Conservation (phyloP, 2,329 filamentous ascomycete genomes). For the Penicillium palitans region DNA sequence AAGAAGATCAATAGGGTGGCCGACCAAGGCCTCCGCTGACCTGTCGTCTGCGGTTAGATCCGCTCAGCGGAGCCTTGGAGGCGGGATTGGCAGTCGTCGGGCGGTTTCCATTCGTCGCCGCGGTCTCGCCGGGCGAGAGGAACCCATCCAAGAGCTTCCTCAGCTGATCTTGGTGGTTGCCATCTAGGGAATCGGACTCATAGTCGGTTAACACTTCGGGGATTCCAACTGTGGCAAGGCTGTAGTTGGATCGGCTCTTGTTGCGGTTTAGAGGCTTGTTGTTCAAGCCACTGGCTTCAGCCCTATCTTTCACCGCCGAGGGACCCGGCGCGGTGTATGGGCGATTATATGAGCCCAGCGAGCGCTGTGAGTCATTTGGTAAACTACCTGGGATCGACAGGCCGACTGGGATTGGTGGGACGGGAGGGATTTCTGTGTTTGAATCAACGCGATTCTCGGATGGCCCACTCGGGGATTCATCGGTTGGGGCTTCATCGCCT, state of each 20-base stretch:
- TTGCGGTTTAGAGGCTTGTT: constrained; percentile 34
- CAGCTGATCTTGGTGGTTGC: constrained; percentile 34
- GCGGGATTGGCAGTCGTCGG: constrained; percentile 13
- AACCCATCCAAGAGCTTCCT: constrained; percentile 41
- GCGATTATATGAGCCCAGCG: constrained; percentile 30
- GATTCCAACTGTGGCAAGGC: constrained; percentile 24
- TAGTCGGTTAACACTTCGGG: constrained; percentile 16
- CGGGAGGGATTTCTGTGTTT: constrained; percentile 44
- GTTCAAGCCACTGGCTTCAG: constrained; percentile 19
- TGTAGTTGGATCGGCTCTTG: constrained; percentile 38
- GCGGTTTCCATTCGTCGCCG: constrained; percentile 20
- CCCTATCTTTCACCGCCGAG: constrained; percentile 26
- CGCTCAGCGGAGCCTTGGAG: constrained; percentile 11
- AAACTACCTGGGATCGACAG: constrained; percentile 46
- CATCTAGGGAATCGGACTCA: constrained; percentile 20
- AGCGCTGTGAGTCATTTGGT: constrained; percentile 40
- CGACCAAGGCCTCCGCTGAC: constrained; percentile 34
- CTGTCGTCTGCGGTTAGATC: constrained; percentile 23
- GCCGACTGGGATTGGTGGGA: constrained; percentile 47
- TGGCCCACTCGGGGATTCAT: constrained; percentile 12
- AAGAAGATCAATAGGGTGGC: constrained; percentile 33
- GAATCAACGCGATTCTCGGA: constrained; percentile 16
- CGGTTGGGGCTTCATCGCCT: constrained; percentile 12
- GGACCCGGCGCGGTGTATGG: constrained; percentile 36
- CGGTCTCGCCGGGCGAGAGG: constrained; percentile 29